These are phyloP conservation scores for Crithidia bombi DNA, from an alignment of 208 protist genomes.

Conservation along the genomic window DNA sequence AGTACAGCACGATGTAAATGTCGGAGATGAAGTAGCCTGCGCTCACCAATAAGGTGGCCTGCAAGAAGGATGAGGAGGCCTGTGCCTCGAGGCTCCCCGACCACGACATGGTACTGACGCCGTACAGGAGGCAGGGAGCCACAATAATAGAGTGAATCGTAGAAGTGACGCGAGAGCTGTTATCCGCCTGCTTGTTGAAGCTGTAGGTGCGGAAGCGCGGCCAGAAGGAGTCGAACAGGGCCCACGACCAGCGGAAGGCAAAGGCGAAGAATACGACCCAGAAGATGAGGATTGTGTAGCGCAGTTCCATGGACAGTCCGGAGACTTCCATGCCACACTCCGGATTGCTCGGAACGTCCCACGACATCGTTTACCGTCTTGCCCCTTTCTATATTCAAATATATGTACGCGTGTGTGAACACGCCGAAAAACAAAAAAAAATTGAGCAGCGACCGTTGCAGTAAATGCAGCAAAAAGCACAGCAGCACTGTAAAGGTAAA, in stretches of 20 bases:
- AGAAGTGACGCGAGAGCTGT: constrained; percentile 48
- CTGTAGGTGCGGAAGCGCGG: constrained; percentile 33
- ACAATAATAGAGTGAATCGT: constrained; percentile 47
- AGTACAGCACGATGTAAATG: constrained; percentile 33
- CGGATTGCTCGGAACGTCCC: background rate
- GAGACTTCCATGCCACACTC: constrained; percentile 3
- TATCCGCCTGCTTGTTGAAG: constrained; percentile 34
- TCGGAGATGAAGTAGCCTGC: constrained; percentile 58
- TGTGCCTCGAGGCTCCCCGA: constrained; percentile 38
- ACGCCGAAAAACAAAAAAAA: background rate
- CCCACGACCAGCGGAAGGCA: constrained; percentile 36
- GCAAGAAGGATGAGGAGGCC: constrained; percentile 34
- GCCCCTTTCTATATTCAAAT: background rate
- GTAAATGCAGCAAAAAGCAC: background rate
- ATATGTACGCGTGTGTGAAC: background rate
- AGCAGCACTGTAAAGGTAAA: too few species aligned
- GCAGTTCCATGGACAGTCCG: background rate
- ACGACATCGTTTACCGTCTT: background rate
- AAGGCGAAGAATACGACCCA: constrained; percentile 40
- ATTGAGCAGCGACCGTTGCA: background rate
- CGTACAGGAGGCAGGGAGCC: constrained; percentile 39
- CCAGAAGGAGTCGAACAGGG: constrained; percentile 35
- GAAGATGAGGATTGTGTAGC: constrained; percentile 15
- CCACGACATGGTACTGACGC: constrained; percentile 46
- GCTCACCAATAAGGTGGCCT: constrained; percentile 38